These are phyloP conservation scores for Debaryomyces nepalensis DNA, from an alignment of 1,139 yeast species.

Conservation along the genomic window DNA sequence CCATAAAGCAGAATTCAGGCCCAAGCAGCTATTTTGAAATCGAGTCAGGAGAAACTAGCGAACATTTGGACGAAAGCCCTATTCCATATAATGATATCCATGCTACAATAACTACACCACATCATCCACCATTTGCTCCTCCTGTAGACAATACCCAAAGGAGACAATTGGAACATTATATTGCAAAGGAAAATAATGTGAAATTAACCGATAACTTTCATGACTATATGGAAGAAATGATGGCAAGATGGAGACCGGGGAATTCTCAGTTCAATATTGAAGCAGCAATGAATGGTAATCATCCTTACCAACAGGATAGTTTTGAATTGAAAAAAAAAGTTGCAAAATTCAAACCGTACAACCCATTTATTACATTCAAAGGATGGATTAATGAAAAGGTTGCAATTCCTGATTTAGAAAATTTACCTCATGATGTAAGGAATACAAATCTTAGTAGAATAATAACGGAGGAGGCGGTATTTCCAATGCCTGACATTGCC, in stretches of 20 bases:
- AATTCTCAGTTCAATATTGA: conserved; percentile 47
- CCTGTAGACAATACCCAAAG: not conserved
- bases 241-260: conserved; percentile 57
- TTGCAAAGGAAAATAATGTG: conserved; percentile 21
- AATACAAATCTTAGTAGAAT: not conserved
- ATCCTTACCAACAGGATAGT: conserved; percentile 39
- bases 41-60: conserved; percentile 16
- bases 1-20: conserved; percentile 8
- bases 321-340: conserved; percentile 2
- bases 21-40: conserved; percentile 19
- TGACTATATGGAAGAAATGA: conserved; percentile 54
- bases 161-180: conserved; percentile 19
- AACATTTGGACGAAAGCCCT: conserved; percentile 12
- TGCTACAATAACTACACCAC: conserved; percentile 17
- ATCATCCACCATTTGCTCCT: conserved; percentile 19
- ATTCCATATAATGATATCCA: conserved; percentile 13
- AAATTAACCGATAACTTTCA: conserved; percentile 36
- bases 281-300: conserved; percentile 39
- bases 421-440: not conserved
- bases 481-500: conserved; percentile 13
- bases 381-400: conserved; percentile 13
- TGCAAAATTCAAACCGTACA: not conserved
- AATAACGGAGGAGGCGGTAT: not conserved
- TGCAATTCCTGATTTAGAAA: conserved; percentile 1
- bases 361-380: conserved; percentile 13